Conservation (phyloP, 805 yeast species). For the Yarrowia deformans region DNA sequence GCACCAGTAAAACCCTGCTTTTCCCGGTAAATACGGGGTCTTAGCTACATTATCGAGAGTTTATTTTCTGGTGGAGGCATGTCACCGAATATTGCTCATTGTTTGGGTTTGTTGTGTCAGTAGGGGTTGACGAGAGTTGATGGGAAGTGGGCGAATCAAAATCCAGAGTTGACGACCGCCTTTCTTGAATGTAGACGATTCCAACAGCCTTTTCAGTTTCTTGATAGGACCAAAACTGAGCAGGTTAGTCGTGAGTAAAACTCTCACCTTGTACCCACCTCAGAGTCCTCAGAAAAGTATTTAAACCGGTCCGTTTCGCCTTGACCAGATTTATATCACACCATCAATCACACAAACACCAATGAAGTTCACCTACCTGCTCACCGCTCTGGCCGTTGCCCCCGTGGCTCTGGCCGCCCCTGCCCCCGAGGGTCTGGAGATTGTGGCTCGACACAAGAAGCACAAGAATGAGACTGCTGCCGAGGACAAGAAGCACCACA, state of each 20-base stretch:
- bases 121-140: no score
- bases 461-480: constrained; percentile 22
- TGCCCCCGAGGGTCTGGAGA: constrained; percentile 30
- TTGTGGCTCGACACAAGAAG: constrained; percentile 24
- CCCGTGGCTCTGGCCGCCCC: constrained; percentile 30
- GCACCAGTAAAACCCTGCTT: neutral
- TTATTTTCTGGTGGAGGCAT: constrained; percentile 11
- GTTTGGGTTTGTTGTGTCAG: no score
- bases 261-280: neutral
- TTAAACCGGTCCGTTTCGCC: neutral
- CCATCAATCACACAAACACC: neutral
- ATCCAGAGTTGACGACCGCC: no score
- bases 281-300: neutral
- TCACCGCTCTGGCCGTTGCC: constrained; percentile 32
- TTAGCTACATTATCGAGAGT: constrained; percentile 25
- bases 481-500: constrained; percentile 34
- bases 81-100: neutral
- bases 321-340: neutral
- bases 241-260: no score
- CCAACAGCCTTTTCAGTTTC: neutral
- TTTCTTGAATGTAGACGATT: neutral
- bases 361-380: constrained; percentile 30
- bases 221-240: neutral
- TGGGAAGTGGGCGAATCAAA: neutral
- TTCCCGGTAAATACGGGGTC: constrained; percentile 27